phyloP scores from a whole-genome alignment of 345 rosid genomes.

The Fremontodendron californicum region DNA sequence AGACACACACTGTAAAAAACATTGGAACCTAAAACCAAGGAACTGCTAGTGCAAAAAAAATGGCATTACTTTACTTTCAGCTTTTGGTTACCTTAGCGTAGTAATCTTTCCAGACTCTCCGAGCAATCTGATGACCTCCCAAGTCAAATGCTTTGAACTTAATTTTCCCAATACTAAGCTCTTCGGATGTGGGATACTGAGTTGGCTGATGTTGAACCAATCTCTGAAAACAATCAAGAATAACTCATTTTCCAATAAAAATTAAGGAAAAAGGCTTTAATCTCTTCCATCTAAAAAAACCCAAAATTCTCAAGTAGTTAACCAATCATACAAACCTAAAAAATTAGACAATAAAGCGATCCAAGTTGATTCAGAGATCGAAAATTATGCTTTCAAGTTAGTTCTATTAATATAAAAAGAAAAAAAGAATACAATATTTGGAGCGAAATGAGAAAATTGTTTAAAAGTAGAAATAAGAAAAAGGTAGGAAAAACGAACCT shows the following conservation, averaged over 20 bases:
- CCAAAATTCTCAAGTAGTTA: no score
- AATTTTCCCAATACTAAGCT: constrained; percentile 81
- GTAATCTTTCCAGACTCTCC: constrained; percentile 74
- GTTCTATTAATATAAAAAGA: no score
- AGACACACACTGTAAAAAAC: no score
- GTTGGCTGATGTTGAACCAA: constrained; percentile 88
- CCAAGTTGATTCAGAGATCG: no score
- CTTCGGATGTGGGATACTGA: constrained; percentile 84
- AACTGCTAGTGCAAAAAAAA: background rate
- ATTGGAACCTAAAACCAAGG: no score
- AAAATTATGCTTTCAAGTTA: no score
- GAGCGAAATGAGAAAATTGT: background rate
- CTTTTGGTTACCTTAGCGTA: background rate
- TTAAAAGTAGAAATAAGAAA: background rate
- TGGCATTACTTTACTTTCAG: no score
- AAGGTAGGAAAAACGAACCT: constrained; percentile 46
- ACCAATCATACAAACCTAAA: background rate
- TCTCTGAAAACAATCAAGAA: constrained; percentile 40
- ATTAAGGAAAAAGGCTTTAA: no score
- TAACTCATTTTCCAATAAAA: background rate
- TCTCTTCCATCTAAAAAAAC: no score
- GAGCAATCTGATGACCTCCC: constrained; percentile 68
- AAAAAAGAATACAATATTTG: no score
- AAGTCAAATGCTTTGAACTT: constrained; percentile 88
- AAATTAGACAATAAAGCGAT: background rate